Conservation (phyloP, 2,329 filamentous ascomycete genomes). For the Epichloe baconii region DNA sequence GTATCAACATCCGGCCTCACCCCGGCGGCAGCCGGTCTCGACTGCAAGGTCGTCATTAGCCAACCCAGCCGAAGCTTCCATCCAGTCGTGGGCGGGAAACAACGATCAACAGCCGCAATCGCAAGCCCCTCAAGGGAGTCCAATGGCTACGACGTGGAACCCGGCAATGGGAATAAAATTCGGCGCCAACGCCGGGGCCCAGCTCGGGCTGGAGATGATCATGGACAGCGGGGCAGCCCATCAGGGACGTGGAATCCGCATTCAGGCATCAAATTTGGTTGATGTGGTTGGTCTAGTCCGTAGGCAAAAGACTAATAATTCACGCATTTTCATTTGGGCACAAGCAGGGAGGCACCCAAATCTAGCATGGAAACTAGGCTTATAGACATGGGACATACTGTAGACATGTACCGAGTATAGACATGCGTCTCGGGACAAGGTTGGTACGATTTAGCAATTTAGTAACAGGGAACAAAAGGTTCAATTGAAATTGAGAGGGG, state of each 20-base stretch:
- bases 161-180: conserved; percentile 75
- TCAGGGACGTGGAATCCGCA: conserved; percentile 45
- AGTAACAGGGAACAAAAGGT: too few relatives aligned
- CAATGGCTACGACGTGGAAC: conserved; percentile 43
- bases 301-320: too few relatives aligned
- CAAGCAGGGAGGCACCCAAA: too few relatives aligned
- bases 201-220: conserved; percentile 12
- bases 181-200: conserved; percentile 26
- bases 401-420: too few relatives aligned
- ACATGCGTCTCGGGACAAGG: too few relatives aligned
- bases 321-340: too few relatives aligned
- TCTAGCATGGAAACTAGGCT: too few relatives aligned
- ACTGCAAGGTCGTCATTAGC: conserved; percentile 16
- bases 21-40: conserved; percentile 11
- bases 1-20: conserved; percentile 1
- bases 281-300: neutral
- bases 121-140: conserved; percentile 26
- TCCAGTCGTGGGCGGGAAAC: conserved; percentile 46
- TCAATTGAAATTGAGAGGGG: too few relatives aligned
- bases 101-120: conserved; percentile 43
- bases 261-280: conserved; percentile 44
- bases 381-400: too few relatives aligned
- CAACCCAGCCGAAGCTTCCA: conserved; percentile 32
- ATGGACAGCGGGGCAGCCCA: conserved; percentile 11
- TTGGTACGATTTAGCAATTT: too few relatives aligned